phyloP scores from a whole-genome alignment of 2,329 filamentous ascomycete species.

The Elsinoe ampelina region DNA sequence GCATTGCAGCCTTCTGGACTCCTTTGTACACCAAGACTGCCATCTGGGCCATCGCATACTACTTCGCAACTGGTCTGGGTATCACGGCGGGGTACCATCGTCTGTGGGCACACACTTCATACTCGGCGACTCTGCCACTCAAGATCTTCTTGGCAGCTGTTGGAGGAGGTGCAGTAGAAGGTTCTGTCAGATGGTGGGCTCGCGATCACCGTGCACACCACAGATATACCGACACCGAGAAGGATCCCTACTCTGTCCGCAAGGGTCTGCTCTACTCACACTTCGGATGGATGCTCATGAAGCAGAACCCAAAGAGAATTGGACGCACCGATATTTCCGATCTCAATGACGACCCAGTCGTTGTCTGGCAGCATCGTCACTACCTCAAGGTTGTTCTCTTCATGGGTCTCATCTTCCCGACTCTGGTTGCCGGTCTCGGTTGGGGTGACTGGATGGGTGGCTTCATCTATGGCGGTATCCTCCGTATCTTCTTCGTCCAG shows the following conservation, averaged over 20 bases:
- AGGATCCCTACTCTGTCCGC: slow-evolving; percentile 83
- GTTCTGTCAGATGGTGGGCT: slow-evolving; percentile 83
- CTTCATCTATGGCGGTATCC: slow-evolving; percentile 75
- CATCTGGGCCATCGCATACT: slow-evolving; percentile 66
- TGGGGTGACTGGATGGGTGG: slow-evolving; percentile 78
- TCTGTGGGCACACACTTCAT: slow-evolving; percentile 78
- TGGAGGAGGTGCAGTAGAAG: slow-evolving; percentile 74
- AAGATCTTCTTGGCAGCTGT: slow-evolving; percentile 74
- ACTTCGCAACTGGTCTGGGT: slow-evolving; percentile 58
- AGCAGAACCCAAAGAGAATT: slow-evolving; percentile 83
- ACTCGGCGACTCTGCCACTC: slow-evolving; percentile 66
- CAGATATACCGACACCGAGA: slow-evolving; percentile 85
- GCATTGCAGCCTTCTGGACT: slow-evolving; percentile 68
- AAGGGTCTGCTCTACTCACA: slow-evolving; percentile 80
- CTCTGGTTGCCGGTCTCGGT: slow-evolving; percentile 62
- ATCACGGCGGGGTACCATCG: slow-evolving; percentile 58
- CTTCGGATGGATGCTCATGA: slow-evolving; percentile 86
- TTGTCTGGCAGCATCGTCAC: slow-evolving; percentile 80
- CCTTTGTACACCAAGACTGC: slow-evolving; percentile 63
- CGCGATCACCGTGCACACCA: slow-evolving; percentile 80
- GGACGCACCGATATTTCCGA: slow-evolving; percentile 84
- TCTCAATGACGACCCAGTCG: slow-evolving; percentile 74
- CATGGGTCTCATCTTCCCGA: slow-evolving; percentile 71
- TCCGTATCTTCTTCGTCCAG: slow-evolving; percentile 82
- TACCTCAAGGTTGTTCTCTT: slow-evolving; percentile 70